Base-by-base conservation (phyloP, 805 yeast species). In the Nakazawaea ernobii region DNA sequence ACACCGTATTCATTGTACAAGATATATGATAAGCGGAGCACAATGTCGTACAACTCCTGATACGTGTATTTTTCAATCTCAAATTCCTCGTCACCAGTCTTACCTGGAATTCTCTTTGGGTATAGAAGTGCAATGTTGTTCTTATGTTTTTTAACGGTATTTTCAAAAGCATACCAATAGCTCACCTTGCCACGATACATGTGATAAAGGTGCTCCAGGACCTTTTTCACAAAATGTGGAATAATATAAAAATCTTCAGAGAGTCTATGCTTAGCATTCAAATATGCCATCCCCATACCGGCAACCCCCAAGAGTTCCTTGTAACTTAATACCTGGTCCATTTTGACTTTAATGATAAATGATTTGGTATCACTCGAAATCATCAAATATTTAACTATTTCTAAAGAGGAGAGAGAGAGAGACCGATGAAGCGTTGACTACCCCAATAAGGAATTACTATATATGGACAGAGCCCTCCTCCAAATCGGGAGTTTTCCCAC, bases 141-240 rank as follows among this genome's bases (percentile, higher is more conserved):
- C 4, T 84, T 80, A 52, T 75, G 57, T 46, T 65, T 61, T 26
- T 58, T 47, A 3, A 74, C 90, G n/a, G 75, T 64, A 27, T 65
- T 53, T 54, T 85, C 95, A 54, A 89, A 79, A 14, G 66, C 53
- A 60, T 86, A 83, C 90, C 94, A 89, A 56, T 75, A 74, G 55
- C 82, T 81, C 45, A 82, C 78, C 46, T 62, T 67, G 35, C 71
- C 71, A 26, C 70, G 56, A 35, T 59, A 58, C 11, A 61, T 55
- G 43, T 59, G 59, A 53, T 63, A 63, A 8, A 68, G 61, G 53
- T 73, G 82, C 2, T 71, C 71, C 10, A 70, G 48, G 4, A 74
- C 74, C 30, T 63, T 59, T 30, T 63, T 57, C 11, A 74, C 49
- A 29, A 74, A 71, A 40, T 68, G 71, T 14, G 76, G 75, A 9